Evolutionary conservation across 2,329 filamentous ascomycete species (phyloP), one percentile per base, ranked within the genome.

Genomic region (Penicillium digitatum): DNA sequence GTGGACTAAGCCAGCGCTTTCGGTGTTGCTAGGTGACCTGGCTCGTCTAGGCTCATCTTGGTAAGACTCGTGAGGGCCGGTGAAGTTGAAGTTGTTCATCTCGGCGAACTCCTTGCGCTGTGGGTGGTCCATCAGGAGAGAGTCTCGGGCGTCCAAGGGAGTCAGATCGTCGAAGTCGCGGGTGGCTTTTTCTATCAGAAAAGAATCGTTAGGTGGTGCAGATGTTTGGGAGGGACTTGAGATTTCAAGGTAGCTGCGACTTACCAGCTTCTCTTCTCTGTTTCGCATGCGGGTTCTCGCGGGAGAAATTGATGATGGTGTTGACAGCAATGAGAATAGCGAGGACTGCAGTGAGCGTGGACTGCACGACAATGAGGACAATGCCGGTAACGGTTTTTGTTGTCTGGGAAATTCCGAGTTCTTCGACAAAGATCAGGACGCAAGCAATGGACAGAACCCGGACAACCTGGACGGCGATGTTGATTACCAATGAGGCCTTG

Each of bases 381-480:
- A 97, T 84, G 52, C 94, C 94, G 16, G 90, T 93, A 47, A 97
- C 84, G 0, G 94, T 97, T 78, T 96, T 90, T 10, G 93, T 96
- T 10, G 92, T 95, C 73, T 96, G 87, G 6, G 86, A 82, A 63
- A 99, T 87, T 54, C 89, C 89, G 51, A 99, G 85, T 75, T 97
- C 87, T 70, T 97, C 88, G 27, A 97, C 93, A 66, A 97, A 99
- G 48, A 97, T 81, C 62, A 99, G 77, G 64, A 97, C 90, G 76
- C 92, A 96, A 52, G 84, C 81, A 7, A 96, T 88, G 0, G 93
- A 96, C 48, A 96, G 77, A 12, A 96, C 88, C 40, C 94, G 89
- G 18, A 96, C 90, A 35, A 89, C 81, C 73, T 95, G 90, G 66
- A 97, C 96, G 68, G 85, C 79, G 67, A 95, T 92, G 76, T 96